Evolutionary conservation across 2,329 filamentous ascomycete genomes (phyloP), one percentile per base, ranked within the genome.

Genomic region (Periconia digitata): DNA sequence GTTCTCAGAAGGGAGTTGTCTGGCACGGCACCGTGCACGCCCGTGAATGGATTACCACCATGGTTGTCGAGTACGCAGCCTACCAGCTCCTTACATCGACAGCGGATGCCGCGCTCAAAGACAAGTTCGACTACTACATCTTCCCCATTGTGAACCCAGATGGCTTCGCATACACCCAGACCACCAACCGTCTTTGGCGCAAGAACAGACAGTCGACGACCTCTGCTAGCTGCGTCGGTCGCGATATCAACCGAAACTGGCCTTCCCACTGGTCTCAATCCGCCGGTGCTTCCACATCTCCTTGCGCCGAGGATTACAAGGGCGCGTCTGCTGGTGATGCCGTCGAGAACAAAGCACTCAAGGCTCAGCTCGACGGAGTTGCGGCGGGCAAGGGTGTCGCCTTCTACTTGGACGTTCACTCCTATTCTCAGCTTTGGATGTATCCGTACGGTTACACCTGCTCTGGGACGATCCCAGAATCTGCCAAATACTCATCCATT

Each of bases 61-160:
- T 67, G 64, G 56, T 65, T 6, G 64, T 64, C 12, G 69, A 72
- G 39, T 72, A 71, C 34, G 62, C 69, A 1, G 65, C 67, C 1
- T 71, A 69, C 54, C 62, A 67, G 49, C 60, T 72, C 17, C 59
- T 72, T 13, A 66, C 63, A 13, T 58, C 60, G 6, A 64, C 66
- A 3, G 55, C 58, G 1, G 59, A 60, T 36, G 58, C 60, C 2
- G 61, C 67, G 1, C 76, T 81, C 44, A 74, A 86, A 20, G 76
- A 86, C 66, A 80, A 75, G 46, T 85, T 84, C 61, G 85, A 88
- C 68, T 85, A 85, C 55, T 86, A 85, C 65, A 77, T 87, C 55
- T 63, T 71, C 51, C 69, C 69, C 7, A 58, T 71, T n/a, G 66
- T 71, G 20, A 72, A 72, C 56, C 69, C 69, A 1, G 68, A 71